Percentiles rank a stretch among this genome's conserved stretches.
Conservation (phyloP, 2,329 filamentous ascomycete species). For the Colletotrichum salicis region DNA sequence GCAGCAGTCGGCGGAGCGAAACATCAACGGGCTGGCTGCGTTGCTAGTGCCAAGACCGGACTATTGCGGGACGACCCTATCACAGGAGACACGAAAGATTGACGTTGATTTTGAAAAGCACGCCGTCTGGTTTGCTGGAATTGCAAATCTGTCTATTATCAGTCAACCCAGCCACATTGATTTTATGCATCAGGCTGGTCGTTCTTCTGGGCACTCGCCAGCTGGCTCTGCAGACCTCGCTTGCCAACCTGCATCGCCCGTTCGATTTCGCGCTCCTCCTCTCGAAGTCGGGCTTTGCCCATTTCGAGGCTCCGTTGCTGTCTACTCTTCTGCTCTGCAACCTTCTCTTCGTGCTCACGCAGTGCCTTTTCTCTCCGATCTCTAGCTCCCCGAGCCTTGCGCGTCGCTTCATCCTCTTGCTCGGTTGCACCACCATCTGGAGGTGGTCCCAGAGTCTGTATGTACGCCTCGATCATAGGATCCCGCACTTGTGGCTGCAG, state of each 20-base stretch:
- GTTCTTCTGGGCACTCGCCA: conserved; percentile 49
- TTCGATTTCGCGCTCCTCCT: conserved; percentile 75
- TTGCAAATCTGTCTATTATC: background rate
- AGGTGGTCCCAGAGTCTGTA: conserved; percentile 70
- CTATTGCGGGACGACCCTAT: background rate
- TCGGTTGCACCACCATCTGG: conserved; percentile 51
- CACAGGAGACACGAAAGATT: background rate
- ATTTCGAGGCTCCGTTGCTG: conserved; percentile 68
- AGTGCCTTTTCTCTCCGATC: conserved; percentile 73
- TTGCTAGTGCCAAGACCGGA: conserved; percentile 12
- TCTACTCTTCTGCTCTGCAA: conserved; percentile 71
- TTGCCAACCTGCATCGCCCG: conserved; percentile 76
- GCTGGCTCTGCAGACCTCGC: conserved; percentile 71
- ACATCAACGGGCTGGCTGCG: conserved; percentile 6
- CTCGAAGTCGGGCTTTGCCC: conserved; percentile 69
- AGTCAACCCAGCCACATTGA: conserved; percentile 4
- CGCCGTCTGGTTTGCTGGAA: background rate
- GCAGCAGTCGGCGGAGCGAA: conserved; percentile 25
- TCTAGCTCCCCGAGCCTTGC: conserved; percentile 61
- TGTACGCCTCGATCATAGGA: conserved; percentile 72
- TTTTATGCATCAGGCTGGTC: conserved; percentile 14
- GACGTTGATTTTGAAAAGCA: background rate
- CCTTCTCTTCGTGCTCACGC: conserved; percentile 62
- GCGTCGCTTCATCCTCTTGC: conserved; percentile 62
- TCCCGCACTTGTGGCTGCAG: conserved; percentile 71